Conservation (phyloP, 2,329 filamentous ascomycete genomes). For the Colletotrichum eremochloae region DNA sequence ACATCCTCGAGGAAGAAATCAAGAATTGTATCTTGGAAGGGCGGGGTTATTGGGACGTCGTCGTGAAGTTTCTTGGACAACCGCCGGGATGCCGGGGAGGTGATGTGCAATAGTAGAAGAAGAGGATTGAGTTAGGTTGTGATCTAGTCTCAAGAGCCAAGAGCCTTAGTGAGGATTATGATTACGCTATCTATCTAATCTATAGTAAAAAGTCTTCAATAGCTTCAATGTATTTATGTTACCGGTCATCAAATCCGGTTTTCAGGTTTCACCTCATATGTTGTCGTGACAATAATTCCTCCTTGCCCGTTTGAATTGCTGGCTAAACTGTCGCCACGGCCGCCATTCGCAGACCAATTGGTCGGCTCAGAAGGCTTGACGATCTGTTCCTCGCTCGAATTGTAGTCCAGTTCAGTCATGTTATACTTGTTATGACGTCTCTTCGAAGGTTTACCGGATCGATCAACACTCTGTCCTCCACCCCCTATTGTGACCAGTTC, state of each 20-base stretch:
- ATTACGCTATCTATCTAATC: too few relatives aligned
- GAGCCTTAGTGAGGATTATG: too few relatives aligned
- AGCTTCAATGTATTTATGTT: not conserved
- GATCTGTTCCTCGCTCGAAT: constrained; percentile 51
- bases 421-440: constrained; percentile 34
- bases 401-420: constrained; percentile 47
- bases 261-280: constrained; percentile 27
- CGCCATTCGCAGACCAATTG: not conserved
- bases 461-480: constrained; percentile 39
- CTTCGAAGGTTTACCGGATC: constrained; percentile 20
- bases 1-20: too few relatives aligned
- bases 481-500: constrained; percentile 47
- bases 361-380: constrained; percentile 43
- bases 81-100: too few relatives aligned
- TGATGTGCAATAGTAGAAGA: too few relatives aligned
- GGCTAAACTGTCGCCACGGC: constrained; percentile 3
- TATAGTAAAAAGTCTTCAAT: too few relatives aligned
- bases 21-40: too few relatives aligned
- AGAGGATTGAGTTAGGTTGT: too few relatives aligned
- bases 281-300: constrained; percentile 31
- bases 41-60: too few relatives aligned
- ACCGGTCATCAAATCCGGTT: not conserved
- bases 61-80: too few relatives aligned
- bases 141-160: too few relatives aligned
- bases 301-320: constrained; percentile 19